Percentiles rank a stretch among this genome's conserved stretches.
phyloP scores from a whole-genome alignment of 2,329 filamentous ascomycete species.

The Ceratocystis harringtonii region DNA sequence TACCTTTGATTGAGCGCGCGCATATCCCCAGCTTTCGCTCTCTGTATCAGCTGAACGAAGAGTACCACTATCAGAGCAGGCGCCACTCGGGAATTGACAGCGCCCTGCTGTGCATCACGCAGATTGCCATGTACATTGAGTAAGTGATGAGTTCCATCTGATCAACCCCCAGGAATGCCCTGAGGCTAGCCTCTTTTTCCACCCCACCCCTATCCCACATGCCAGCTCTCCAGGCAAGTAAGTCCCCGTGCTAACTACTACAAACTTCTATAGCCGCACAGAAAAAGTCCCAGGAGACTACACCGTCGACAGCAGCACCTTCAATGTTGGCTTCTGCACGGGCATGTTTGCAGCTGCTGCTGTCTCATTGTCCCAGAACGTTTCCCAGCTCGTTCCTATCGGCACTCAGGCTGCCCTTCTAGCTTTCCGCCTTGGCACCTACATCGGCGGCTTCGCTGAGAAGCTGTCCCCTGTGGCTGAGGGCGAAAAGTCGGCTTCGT shows the following conservation, averaged over 20 bases:
- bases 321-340: constrained; percentile 51
- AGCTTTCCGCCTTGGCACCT: constrained; percentile 48
- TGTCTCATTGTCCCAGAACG: constrained; percentile 46
- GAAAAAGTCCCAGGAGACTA: constrained; percentile 42
- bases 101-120: constrained; percentile 47
- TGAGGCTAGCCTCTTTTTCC: background rate
- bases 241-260: background rate
- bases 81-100: constrained; percentile 51
- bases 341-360: constrained; percentile 56
- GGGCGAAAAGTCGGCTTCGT: constrained; percentile 38
- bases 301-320: constrained; percentile 34
- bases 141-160: constrained; percentile 27
- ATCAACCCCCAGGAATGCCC: no score
- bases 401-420: constrained; percentile 49
- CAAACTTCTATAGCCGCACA: constrained; percentile 27
- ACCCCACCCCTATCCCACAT: background rate
- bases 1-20: constrained; percentile 41
- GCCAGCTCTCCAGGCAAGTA: background rate
- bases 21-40: constrained; percentile 47
- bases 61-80: constrained; percentile 40
- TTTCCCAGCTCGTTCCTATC: constrained; percentile 46
- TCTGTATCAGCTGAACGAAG: constrained; percentile 49
- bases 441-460: constrained; percentile 37
- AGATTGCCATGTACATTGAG: constrained; percentile 56
- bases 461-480: constrained; percentile 26